Percentiles rank a stretch among this genome's conserved stretches.
These are phyloP conservation scores for Trichoderma brevicompactum DNA, from an alignment of 2,329 filamentous ascomycete genomes.

Conservation along the genomic window DNA sequence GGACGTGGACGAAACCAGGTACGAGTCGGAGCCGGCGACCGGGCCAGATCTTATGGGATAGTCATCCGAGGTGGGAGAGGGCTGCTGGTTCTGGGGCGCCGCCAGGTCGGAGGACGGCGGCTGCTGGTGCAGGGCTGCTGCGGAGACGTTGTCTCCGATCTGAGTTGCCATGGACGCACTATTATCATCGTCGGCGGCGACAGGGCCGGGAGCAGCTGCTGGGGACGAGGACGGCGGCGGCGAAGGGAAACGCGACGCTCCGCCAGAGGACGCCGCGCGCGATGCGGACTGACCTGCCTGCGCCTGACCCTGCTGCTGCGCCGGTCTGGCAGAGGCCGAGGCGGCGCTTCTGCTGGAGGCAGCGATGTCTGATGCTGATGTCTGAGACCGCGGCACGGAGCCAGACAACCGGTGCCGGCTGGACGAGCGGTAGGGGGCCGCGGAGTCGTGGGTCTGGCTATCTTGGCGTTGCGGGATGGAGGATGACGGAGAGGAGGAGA, in stretches of 20 bases:
- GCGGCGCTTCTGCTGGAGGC: constrained; percentile 24
- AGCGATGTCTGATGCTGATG: constrained; percentile 5
- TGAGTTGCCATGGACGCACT: constrained; percentile 56
- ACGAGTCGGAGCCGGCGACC: constrained; percentile 33
- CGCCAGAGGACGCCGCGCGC: constrained; percentile 41
- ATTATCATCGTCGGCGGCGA: constrained; percentile 48
- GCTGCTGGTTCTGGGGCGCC: constrained; percentile 39
- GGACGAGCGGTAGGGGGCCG: constrained; percentile 29
- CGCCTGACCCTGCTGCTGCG: constrained; percentile 22
- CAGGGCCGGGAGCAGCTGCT: constrained; percentile 44
- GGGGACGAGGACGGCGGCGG: constrained; percentile 60
- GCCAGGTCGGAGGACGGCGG: constrained; percentile 21
- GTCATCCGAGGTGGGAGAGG: constrained; percentile 45
- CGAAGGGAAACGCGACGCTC: constrained; percentile 56
- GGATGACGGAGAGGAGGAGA: constrained; percentile 53
- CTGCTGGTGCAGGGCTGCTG: constrained; percentile 32
- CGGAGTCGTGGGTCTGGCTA: constrained; percentile 43
- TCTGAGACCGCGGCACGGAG: constrained; percentile 31
- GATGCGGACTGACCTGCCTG: constrained; percentile 6
- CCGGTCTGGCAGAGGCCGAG: constrained; percentile 31
- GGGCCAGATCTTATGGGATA: constrained; percentile 45
- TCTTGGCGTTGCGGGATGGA: constrained; percentile 34
- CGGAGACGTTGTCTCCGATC: constrained; percentile 38
- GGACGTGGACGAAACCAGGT: constrained; percentile 26
- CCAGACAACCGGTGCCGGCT: constrained; percentile 25